phyloP scores from a whole-genome alignment of 108 stramenopile genomes.

The Pseudonitzschia pungens region DNA sequence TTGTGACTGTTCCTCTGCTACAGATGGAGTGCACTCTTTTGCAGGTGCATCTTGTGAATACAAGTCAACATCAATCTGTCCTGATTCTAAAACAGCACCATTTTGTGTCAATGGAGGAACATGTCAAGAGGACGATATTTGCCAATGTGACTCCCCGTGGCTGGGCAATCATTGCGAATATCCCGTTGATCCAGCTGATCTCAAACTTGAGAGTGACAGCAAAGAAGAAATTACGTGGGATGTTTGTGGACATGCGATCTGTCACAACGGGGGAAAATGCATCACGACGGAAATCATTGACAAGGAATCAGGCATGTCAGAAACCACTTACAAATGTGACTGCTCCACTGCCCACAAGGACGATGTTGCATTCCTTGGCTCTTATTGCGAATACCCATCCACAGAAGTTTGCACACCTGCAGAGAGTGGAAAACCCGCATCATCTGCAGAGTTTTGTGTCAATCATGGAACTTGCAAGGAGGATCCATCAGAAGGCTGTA shows the following conservation, averaged over 20 bases:
- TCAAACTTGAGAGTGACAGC: background rate
- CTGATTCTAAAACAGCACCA: slow-evolving; percentile 7
- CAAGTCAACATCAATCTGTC: slow-evolving; percentile 22
- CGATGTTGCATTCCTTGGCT: slow-evolving; percentile 20
- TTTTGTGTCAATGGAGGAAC: background rate
- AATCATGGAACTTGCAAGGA: slow-evolving; percentile 31
- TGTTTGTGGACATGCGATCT: slow-evolving; percentile 36
- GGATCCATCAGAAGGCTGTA: slow-evolving; percentile 19
- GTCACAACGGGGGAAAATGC: slow-evolving; percentile 52
- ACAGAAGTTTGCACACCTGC: slow-evolving; percentile 23
- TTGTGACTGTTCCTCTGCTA: slow-evolving; percentile 34
- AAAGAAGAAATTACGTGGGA: background rate
- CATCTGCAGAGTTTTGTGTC: slow-evolving; percentile 24
- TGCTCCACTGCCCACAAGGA: slow-evolving; percentile 39
- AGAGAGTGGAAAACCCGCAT: slow-evolving; percentile 4
- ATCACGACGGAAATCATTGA: slow-evolving; percentile 5
- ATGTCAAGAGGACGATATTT: background rate
- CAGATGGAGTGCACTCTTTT: background rate
- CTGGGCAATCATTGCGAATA: slow-evolving; percentile 27
- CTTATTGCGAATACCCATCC: slow-evolving; percentile 28
- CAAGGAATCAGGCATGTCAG: slow-evolving; percentile 2
- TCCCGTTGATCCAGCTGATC: slow-evolving; percentile 4
- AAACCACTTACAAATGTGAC: slow-evolving; percentile 38
- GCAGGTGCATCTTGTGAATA: slow-evolving; percentile 24
- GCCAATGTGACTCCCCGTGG: background rate